phyloP scores from a whole-genome alignment of 2,329 filamentous ascomycete genomes.

The Knoxdaviesia capensis region DNA sequence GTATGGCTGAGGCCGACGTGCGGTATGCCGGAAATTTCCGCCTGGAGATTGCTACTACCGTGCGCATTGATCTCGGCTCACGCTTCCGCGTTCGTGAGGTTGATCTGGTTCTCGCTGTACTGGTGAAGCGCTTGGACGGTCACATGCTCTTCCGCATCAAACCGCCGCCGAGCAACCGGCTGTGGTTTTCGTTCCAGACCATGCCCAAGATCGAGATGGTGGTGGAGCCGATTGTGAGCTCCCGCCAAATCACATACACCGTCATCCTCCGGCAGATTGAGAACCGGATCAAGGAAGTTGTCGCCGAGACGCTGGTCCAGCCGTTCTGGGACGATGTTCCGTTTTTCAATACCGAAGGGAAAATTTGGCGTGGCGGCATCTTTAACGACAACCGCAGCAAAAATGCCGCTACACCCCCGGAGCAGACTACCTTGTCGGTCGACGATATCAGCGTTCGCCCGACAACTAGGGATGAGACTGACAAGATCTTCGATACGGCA shows the following conservation, averaged over 20 bases:
- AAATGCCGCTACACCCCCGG: no score
- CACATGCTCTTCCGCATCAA: conserved; percentile 77
- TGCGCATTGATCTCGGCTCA: conserved; percentile 72
- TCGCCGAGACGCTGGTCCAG: conserved; percentile 75
- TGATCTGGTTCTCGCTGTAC: conserved; percentile 68
- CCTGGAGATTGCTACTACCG: conserved; percentile 80
- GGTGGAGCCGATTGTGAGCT: conserved; percentile 91
- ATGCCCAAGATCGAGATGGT: conserved; percentile 84
- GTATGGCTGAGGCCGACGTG: conserved; percentile 69
- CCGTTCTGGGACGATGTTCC: conserved; percentile 95
- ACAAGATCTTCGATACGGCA: no score
- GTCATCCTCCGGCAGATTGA: conserved; percentile 87
- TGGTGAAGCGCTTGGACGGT: conserved; percentile 68
- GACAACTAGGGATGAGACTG: no score
- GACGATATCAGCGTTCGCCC: no score
- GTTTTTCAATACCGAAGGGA: conserved; percentile 63
- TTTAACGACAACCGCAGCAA: conserved; percentile 34
- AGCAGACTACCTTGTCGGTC: no score
- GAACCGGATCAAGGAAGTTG: conserved; percentile 80
- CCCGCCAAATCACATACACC: conserved; percentile 85
- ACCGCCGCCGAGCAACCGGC: conserved; percentile 78
- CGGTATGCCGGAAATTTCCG: conserved; percentile 79
- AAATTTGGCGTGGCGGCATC: conserved; percentile 69
- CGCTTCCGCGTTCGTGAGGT: conserved; percentile 84
- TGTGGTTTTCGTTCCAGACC: conserved; percentile 93